A percentile compares a stretch with the other conserved stretches of the same genome.
These are phyloP conservation scores for Colletotrichum paranaense DNA, from an alignment of 2,329 filamentous ascomycete species.

Conservation along the genomic window DNA sequence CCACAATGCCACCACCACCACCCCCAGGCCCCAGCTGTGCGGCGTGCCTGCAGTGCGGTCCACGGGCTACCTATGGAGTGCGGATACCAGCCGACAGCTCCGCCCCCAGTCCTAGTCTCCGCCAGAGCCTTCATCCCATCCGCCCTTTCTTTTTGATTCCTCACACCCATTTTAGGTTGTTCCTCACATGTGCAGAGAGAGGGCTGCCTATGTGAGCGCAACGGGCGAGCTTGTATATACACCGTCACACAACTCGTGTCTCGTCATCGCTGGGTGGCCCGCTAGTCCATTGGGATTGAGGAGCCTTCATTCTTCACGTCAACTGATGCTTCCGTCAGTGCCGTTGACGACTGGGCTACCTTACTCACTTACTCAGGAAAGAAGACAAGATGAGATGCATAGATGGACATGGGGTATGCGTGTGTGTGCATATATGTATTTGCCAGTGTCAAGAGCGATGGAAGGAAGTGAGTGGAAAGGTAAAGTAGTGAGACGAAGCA, in stretches of 20 bases:
- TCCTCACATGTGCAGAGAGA: too few relatives aligned
- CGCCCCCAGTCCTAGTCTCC: slow-evolving; percentile 1
- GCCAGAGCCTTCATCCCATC: neutral
- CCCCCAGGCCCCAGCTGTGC: neutral
- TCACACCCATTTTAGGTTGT: neutral
- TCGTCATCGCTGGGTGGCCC: neutral
- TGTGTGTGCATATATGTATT: too few relatives aligned
- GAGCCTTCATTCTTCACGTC: neutral
- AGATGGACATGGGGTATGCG: neutral
- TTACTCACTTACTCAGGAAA: neutral
- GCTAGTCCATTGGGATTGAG: neutral
- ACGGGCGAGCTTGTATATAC: too few relatives aligned
- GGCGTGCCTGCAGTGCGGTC: neutral
- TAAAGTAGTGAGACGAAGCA: too few relatives aligned
- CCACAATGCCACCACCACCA: neutral
- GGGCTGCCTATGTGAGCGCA: too few relatives aligned
- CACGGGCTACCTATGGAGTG: neutral
- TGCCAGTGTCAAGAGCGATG: neutral
- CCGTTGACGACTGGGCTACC: neutral
- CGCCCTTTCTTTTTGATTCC: neutral
- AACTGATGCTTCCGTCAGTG: slow-evolving; percentile 9
- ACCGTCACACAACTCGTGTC: neutral
- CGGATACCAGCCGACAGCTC: neutral
- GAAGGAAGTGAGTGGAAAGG: neutral
- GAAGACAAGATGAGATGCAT: too few relatives aligned